Evolutionary conservation across 352 stramenopile species (phyloP).

Genomic region (Phytophthora citrophthora): DNA sequence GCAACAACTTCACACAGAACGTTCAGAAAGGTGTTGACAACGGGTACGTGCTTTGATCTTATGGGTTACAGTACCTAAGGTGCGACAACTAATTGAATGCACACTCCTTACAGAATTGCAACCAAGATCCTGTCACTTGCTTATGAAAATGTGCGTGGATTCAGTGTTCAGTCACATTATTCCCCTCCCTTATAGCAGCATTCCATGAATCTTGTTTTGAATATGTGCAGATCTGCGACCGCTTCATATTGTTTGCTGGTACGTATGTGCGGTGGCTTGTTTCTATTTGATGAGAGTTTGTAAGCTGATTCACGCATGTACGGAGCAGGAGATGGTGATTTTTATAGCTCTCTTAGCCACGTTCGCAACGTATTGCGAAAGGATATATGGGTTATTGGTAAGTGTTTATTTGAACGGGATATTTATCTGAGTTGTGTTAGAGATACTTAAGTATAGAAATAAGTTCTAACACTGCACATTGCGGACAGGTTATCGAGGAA

Average conservation of each 20-base stretch:
- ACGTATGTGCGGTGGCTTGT: slow-evolving; percentile 4
- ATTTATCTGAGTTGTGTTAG: too few species aligned
- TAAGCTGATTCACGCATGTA: slow-evolving; percentile 3
- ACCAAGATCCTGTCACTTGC: slow-evolving; percentile 88
- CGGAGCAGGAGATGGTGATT: slow-evolving; percentile 78
- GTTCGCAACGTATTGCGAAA: slow-evolving; percentile 85
- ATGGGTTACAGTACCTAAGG: background rate
- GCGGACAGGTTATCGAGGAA: slow-evolving; percentile 66
- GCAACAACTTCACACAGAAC: slow-evolving; percentile 71
- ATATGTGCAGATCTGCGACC: slow-evolving; percentile 69
- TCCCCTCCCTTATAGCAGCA: slow-evolving; percentile 3
- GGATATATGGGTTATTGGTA: slow-evolving; percentile 88
- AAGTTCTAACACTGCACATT: background rate
- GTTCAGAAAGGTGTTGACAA: slow-evolving; percentile 91
- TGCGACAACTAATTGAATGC: slow-evolving; percentile 2
- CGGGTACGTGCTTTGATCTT: slow-evolving; percentile 46
- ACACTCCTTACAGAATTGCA: slow-evolving; percentile 57
- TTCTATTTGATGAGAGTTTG: background rate
- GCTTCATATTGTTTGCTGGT: slow-evolving; percentile 86
- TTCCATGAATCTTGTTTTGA: slow-evolving; percentile 12
- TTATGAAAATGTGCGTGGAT: slow-evolving; percentile 74
- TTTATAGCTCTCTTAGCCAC: slow-evolving; percentile 85
- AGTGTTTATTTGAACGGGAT: background rate
- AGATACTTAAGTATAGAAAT: too few species aligned
- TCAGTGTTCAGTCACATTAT: background rate